Evolutionary conservation across 2,329 filamentous ascomycete genomes (phyloP).

Genomic region (Exophiala oligosperma): DNA sequence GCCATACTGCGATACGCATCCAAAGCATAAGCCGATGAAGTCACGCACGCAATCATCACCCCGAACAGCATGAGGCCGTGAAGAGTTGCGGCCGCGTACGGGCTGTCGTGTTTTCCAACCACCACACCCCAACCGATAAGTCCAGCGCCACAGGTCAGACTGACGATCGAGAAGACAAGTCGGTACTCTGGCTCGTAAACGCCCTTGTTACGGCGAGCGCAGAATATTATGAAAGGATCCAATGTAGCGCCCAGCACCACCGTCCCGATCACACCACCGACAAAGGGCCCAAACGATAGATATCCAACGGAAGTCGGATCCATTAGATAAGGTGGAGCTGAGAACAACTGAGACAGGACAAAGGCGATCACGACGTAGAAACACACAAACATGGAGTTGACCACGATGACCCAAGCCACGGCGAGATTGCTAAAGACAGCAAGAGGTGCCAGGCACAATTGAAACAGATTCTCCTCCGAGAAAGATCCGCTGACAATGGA

Average conservation of each 20-base stretch:
- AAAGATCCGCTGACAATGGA: conserved; percentile 21
- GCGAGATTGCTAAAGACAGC: conserved; percentile 33
- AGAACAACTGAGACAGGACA: conserved; percentile 33
- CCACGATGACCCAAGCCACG: conserved; percentile 31
- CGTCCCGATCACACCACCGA: conserved; percentile 23
- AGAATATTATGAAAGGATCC: conserved; percentile 35
- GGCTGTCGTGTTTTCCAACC: background rate
- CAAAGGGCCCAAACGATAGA: conserved; percentile 19
- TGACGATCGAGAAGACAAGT: conserved; percentile 39
- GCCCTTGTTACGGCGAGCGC: conserved; percentile 46
- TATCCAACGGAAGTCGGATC: conserved; percentile 31
- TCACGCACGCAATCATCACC: conserved; percentile 31
- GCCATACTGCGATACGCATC: conserved; percentile 49
- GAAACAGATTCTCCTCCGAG: conserved; percentile 21
- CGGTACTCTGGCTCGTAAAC: conserved; percentile 43
- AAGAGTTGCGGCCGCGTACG: conserved; percentile 14
- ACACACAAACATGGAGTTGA: conserved; percentile 18
- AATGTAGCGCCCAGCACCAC: conserved; percentile 42
- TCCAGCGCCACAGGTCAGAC: conserved; percentile 23
- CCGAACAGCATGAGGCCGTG: conserved; percentile 20
- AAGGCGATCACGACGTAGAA: conserved; percentile 31
- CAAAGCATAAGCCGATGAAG: conserved; percentile 48
- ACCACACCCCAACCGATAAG: no score
- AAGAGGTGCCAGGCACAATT: conserved; percentile 32
- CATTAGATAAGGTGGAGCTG: conserved; percentile 33